Base-by-base conservation (phyloP, 805 yeast genomes). In the Phaffomyces thermotolerans region DNA sequence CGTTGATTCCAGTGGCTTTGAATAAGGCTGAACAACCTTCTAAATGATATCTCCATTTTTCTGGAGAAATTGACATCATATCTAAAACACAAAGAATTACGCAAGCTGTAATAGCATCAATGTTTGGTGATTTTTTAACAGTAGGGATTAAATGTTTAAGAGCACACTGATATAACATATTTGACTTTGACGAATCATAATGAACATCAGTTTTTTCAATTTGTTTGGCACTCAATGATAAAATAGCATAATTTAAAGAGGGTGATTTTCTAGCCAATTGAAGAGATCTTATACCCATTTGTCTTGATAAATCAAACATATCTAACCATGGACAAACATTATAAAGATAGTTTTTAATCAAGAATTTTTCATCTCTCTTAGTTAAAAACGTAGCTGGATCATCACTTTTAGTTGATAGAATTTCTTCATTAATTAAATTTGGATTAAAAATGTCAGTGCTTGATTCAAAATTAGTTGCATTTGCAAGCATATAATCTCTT, bases 71-170 rank as follows among this genome's bases (percentile, higher is more conserved):
- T 25, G 69, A 61, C 62, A 72, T 61, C 55, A 70, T 56, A 48
- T 71, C 75, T 46, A 71, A 64, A 15, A 65, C 67, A 52, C 71
- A 63, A 8, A 72, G 54, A 29, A 71, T 47, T 2, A 71, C 64
- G 53, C 75, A 68, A 1, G 73, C 58, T 12, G 66, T 52, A 15
- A 68, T 58, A 13, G 61, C 57, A 17, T 57, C 53, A 25, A 59
- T 50, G 39, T 53, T 59, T 7, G 63, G 52, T 1, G 55, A 48
- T n/a, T 51, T 44, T 47, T 64, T 67, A 31, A 68, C 61, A 4
- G 63, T 56, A 18, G 70, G 64, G 6, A 68, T 64, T 23, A 56
- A 44, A 42, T 60, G 60, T 33, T 54, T 61, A 36, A 68, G 47
- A 1, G 69, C 53, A 32, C 57, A 59, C 33, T 66, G 64, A 42